These are phyloP conservation scores for Tetracladium setigerum DNA, from an alignment of 495 filamentous ascomycete genomes.

Conservation along the genomic window DNA sequence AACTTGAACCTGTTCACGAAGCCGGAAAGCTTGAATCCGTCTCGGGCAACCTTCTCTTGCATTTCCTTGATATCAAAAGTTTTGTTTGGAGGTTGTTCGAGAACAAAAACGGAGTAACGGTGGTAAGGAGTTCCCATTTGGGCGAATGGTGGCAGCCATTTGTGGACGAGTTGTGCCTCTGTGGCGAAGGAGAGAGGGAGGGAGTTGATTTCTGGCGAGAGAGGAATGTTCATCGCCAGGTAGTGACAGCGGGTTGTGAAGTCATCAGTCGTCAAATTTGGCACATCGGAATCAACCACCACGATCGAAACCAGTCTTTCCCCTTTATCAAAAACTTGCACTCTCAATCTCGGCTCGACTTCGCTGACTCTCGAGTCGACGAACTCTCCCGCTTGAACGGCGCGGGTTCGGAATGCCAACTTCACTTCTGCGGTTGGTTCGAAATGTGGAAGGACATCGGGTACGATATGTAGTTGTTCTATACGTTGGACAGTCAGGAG, in stretches of 20 bases:
- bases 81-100: slow-evolving; percentile 63
- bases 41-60: slow-evolving; percentile 42
- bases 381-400: slow-evolving; percentile 67
- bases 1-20: slow-evolving; percentile 63
- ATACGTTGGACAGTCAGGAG: slow-evolving; percentile 79
- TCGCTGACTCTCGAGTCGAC: slow-evolving; percentile 65
- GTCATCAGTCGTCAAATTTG: slow-evolving; percentile 63
- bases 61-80: slow-evolving; percentile 52
- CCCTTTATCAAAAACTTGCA: slow-evolving; percentile 78
- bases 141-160: slow-evolving; percentile 78
- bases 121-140: slow-evolving; percentile 92
- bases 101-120: slow-evolving; percentile 71
- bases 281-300: slow-evolving; percentile 87
- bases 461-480: slow-evolving; percentile 77
- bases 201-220: slow-evolving; percentile 39
- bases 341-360: slow-evolving; percentile 59
- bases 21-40: slow-evolving; percentile 62
- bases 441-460: slow-evolving; percentile 84
- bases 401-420: slow-evolving; percentile 63
- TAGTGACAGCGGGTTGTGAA: slow-evolving; percentile 82
- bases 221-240: slow-evolving; percentile 57
- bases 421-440: slow-evolving; percentile 72
- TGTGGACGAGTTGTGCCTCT: slow-evolving; percentile 60
- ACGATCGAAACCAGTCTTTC: slow-evolving; percentile 75
- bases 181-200: slow-evolving; percentile 37